Conservation (phyloP, 352 stramenopile species). For the Phytophthora sojae region DNA sequence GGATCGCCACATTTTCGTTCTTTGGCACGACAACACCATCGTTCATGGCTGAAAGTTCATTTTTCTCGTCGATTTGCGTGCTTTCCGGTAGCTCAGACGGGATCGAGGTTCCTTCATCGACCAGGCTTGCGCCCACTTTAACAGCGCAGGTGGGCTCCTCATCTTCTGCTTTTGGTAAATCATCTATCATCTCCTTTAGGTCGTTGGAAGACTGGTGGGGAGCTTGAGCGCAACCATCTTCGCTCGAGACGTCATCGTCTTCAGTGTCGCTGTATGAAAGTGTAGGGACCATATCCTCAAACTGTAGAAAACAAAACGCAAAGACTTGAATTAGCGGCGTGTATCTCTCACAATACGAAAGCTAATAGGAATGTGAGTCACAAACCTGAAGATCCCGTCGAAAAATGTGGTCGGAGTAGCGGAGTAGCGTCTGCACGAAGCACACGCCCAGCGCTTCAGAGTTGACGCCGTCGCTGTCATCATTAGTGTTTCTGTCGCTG, state of each 20-base stretch:
- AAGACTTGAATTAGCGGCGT: constrained; percentile 6
- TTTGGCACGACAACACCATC: neutral
- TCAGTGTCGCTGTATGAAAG: constrained; percentile 66
- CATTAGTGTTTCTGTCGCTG: neutral
- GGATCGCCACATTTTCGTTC: neutral
- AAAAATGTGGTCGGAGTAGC: constrained; percentile 77
- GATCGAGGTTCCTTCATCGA: neutral
- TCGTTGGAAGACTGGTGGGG: constrained; percentile 3
- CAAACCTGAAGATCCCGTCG: constrained; percentile 61
- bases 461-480: constrained; percentile 1
- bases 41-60: neutral
- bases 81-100: constrained; percentile 1
- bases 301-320: neutral
- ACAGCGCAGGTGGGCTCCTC: constrained; percentile 5
- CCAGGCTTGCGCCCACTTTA: neutral
- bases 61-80: neutral
- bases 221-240: constrained; percentile 28
- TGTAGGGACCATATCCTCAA: constrained; percentile 31
- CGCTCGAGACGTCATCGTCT: constrained; percentile 55
- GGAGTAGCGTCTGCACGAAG: constrained; percentile 66
- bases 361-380: neutral
- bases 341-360: neutral
- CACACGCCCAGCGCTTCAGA: constrained; percentile 49
- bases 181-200: constrained; percentile 4
- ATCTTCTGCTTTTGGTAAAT: constrained; percentile 10